phyloP scores from a whole-genome alignment of 495 filamentous ascomycete species.

The Platismatia glauca region DNA sequence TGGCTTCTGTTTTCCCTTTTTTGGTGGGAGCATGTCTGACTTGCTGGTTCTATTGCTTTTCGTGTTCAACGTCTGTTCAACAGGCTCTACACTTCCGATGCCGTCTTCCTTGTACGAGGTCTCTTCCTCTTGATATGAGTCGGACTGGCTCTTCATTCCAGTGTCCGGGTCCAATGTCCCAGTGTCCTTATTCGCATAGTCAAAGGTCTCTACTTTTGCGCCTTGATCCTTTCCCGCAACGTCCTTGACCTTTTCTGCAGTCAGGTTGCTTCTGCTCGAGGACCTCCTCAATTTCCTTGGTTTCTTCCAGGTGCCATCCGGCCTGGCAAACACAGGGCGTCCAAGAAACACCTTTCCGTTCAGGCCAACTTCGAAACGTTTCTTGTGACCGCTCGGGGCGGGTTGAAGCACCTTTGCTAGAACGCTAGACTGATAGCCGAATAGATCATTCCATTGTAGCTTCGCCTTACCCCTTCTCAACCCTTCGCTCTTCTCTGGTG shows the following conservation, averaged over 20 bases:
- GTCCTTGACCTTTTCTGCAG: conserved; percentile 7
- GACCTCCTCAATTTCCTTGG: conserved; percentile 48
- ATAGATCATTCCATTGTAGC: conserved; percentile 19
- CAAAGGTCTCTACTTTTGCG: conserved; percentile 5
- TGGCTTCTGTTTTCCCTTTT: conserved; percentile 41
- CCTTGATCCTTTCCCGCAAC: background rate
- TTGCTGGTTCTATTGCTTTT: conserved; percentile 34
- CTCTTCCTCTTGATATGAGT: background rate
- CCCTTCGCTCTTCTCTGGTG: conserved; percentile 21
- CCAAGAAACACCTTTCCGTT: conserved; percentile 80
- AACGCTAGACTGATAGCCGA: conserved; percentile 36
- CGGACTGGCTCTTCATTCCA: conserved; percentile 4
- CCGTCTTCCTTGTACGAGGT: conserved; percentile 11
- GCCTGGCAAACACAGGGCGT: conserved; percentile 76
- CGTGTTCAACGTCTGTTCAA: conserved; percentile 20
- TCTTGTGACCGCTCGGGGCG: conserved; percentile 69
- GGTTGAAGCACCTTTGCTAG: conserved; percentile 81
- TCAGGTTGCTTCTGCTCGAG: conserved; percentile 18
- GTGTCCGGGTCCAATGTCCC: background rate
- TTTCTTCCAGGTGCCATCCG: conserved; percentile 83
- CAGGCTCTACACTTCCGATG: background rate
- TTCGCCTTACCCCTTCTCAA: background rate
- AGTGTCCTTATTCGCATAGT: conserved; percentile 3
- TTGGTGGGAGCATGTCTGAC: conserved; percentile 32
- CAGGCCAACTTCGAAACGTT: conserved; percentile 75